These are phyloP conservation scores for Paxillus rubicundulus DNA, from an alignment of 768 basidiomycete species.

Conservation along the genomic window DNA sequence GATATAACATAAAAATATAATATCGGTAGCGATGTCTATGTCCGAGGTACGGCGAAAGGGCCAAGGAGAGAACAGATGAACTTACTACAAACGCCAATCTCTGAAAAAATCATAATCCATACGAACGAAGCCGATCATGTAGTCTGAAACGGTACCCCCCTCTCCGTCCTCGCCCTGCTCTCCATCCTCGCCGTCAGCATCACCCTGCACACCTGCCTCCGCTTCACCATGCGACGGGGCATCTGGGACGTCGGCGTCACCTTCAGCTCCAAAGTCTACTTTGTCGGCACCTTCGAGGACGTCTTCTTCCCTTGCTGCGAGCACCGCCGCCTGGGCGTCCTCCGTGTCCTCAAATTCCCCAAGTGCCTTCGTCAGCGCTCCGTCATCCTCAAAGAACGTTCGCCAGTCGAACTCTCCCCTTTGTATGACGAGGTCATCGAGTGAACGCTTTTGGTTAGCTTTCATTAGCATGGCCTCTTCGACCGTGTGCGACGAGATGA, in stretches of 20 bases:
- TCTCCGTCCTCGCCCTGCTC: constrained; percentile 51
- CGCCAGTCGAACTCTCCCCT: constrained; percentile 96
- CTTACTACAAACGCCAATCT: constrained; percentile 59
- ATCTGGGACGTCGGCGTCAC: constrained; percentile 14
- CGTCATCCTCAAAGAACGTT: constrained; percentile 64
- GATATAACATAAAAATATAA: constrained; percentile 18
- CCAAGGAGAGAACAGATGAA: neutral
- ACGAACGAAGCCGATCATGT: constrained; percentile 72
- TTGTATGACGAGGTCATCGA: constrained; percentile 91
- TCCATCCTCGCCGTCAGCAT: constrained; percentile 37
- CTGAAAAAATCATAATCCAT: constrained; percentile 67
- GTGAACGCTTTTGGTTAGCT: constrained; percentile 94
- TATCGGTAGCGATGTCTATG: constrained; percentile 6
- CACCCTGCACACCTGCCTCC: constrained; percentile 28
- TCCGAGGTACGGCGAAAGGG: neutral
- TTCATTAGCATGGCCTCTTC: constrained; percentile 96
- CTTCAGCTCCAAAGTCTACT: constrained; percentile 69
- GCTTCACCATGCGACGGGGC: constrained; percentile 23
- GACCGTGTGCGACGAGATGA: constrained; percentile 86
- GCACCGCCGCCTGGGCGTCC: constrained; percentile 76
- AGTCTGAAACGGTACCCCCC: constrained; percentile 77
- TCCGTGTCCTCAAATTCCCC: constrained; percentile 87
- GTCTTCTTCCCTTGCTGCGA: constrained; percentile 73
- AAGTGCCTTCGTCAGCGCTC: constrained; percentile 67
- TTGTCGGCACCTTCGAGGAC: constrained; percentile 76